These are phyloP conservation scores for Penicillium sp. DNA, from an alignment of 2,329 filamentous ascomycete species.

Conservation along the genomic window DNA sequence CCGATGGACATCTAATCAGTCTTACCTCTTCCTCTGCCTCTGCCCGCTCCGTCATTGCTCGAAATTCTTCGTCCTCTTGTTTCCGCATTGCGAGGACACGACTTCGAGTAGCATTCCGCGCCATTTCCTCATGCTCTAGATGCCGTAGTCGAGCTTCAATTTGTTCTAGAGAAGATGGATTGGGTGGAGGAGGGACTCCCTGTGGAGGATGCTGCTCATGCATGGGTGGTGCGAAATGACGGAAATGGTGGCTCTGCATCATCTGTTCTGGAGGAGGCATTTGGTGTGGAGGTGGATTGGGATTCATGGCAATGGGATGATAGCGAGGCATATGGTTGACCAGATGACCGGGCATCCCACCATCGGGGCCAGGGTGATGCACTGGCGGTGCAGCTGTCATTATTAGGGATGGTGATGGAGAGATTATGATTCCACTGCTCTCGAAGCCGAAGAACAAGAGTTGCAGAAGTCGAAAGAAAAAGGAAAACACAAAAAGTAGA, in stretches of 20 bases:
- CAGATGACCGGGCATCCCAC: constrained; percentile 30
- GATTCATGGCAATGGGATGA: constrained; percentile 43
- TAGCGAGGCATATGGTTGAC: constrained; percentile 37
- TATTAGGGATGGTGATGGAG: constrained; percentile 15
- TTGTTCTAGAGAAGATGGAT: constrained; percentile 33
- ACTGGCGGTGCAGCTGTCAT: constrained; percentile 40
- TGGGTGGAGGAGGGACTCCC: constrained; percentile 24
- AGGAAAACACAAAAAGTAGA: constrained; percentile 8
- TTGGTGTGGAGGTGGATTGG: constrained; percentile 33
- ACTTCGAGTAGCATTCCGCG: constrained; percentile 37
- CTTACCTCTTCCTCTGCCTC: constrained; percentile 42
- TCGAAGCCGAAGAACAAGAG: constrained; percentile 2
- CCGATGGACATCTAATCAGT: background rate
- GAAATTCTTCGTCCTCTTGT: constrained; percentile 42
- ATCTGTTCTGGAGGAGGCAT: constrained; percentile 33
- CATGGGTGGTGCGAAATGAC: constrained; percentile 31
- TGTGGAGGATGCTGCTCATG: constrained; percentile 29
- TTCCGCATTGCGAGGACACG: constrained; percentile 38
- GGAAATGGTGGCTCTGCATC: constrained; percentile 34
- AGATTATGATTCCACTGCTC: constrained; percentile 1
- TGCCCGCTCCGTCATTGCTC: constrained; percentile 39
- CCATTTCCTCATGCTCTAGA: constrained; percentile 41
- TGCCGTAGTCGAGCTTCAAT: constrained; percentile 40
- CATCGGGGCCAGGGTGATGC: constrained; percentile 32
- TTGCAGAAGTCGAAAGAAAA: constrained; percentile 7